Conservation (phyloP, 1,139 yeast species). For the Candida mesenterica region DNA sequence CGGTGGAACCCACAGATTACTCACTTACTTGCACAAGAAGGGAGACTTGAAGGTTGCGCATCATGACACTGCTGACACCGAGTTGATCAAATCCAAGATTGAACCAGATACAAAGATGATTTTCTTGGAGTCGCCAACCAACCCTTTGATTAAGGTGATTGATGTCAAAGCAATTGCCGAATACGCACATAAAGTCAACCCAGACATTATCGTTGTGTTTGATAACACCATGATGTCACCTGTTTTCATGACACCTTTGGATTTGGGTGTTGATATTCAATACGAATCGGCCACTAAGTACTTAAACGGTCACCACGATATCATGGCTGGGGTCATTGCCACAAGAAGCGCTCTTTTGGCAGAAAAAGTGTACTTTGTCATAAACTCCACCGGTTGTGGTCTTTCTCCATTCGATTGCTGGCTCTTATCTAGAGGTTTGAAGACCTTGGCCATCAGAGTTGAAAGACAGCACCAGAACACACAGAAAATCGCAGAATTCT, state of each 20-base stretch:
- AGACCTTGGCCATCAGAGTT: slow-evolving; percentile 79
- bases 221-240: slow-evolving; percentile 98
- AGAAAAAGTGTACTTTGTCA: slow-evolving; percentile 67
- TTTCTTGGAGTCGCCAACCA: slow-evolving; percentile 85
- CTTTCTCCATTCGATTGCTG: slow-evolving; percentile 89
- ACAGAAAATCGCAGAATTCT: slow-evolving; percentile 67
- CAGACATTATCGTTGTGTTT: slow-evolving; percentile 73
- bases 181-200: slow-evolving; percentile 65
- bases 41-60: slow-evolving; percentile 72
- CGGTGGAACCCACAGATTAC: slow-evolving; percentile 87
- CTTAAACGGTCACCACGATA: slow-evolving; percentile 90
- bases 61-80: slow-evolving; percentile 76
- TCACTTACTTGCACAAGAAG: slow-evolving; percentile 66
- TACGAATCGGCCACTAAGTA: slow-evolving; percentile 93
- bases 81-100: slow-evolving; percentile 53
- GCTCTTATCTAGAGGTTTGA: slow-evolving; percentile 82
- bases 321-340: slow-evolving; percentile 92
- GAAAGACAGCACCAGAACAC: slow-evolving; percentile 88
- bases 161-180: slow-evolving; percentile 68
- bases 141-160: slow-evolving; percentile 84
- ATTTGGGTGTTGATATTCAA: slow-evolving; percentile 83
- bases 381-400: slow-evolving; percentile 90
- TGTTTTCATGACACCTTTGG: slow-evolving; percentile 76
- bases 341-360: slow-evolving; percentile 63
- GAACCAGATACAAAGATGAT: slow-evolving; percentile 64